Percentiles rank a stretch among this genome's conserved stretches.
Conservation (phyloP, 2,329 filamentous ascomycete species). For the Nigrospora sphaerica region DNA sequence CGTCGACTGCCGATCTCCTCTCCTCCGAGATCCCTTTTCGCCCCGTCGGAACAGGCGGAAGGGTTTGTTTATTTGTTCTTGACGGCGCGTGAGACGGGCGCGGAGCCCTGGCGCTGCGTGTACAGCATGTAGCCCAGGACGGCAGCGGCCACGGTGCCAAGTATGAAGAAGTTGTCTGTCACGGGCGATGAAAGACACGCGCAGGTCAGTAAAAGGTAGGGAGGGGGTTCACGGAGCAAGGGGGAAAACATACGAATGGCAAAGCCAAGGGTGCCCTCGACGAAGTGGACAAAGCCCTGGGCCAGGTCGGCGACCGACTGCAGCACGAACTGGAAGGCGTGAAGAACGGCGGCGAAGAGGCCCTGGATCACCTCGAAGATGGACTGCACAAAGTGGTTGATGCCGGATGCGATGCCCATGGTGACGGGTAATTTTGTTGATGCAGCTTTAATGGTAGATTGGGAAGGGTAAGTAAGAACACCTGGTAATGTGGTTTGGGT, state of each 20-base stretch:
- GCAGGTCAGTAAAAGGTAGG: no score
- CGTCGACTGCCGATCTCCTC: no score
- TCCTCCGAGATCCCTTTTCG: no score
- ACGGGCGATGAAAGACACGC: constrained; percentile 1
- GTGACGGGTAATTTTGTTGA: not conserved
- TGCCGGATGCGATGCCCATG: constrained; percentile 22
- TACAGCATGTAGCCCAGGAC: constrained; percentile 21
- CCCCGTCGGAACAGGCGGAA: no score
- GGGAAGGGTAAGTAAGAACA: no score
- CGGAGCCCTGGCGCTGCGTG: constrained; percentile 17
- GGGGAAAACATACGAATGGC: constrained; percentile 18
- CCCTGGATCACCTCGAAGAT: constrained; percentile 16
- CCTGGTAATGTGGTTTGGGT: no score
- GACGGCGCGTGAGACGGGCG: constrained; percentile 13
- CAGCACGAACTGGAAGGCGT: constrained; percentile 15
- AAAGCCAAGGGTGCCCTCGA: constrained; percentile 23
- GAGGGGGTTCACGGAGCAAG: no score
- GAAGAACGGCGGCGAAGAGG: constrained; percentile 14
- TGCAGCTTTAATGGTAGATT: no score
- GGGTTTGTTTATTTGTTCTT: constrained; percentile 13
- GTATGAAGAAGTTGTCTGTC: constrained; percentile 24
- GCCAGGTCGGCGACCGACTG: constrained; percentile 13
- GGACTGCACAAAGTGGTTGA: constrained; percentile 19
- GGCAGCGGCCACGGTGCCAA: constrained; percentile 20
- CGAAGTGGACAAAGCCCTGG: constrained; percentile 14